Evolutionary conservation across 805 yeast genomes (phyloP), one percentile per base, ranked within the genome.

Genomic region (Pichia scutulata): DNA sequence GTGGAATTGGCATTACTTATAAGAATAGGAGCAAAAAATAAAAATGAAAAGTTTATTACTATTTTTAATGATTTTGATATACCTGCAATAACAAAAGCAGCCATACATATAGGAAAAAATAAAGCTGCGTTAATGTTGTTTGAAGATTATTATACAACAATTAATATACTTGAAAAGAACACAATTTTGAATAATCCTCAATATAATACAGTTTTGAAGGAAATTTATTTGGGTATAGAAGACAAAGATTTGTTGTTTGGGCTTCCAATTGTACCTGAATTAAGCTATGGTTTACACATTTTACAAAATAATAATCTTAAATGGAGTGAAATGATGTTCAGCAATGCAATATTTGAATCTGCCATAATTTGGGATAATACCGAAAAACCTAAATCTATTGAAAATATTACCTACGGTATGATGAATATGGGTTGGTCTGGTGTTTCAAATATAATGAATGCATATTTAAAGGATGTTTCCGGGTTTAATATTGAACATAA

Each of bases 211-310:
- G 21, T 47, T 41, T 49, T 71, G 23, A 48, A 65, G 4, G 42
- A 51, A 0, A 69, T 84, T 1, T 86, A 82, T 61, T 68, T 70
- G 6, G 60, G 72, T 0, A 68, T 89, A 3, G 80, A 76, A 46
- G 89, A 84, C 50, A 67, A 71, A 3, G 96, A 89, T 61, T 64
- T 86, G 39, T 61, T 77, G 6, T 73, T 74, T 55, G 95, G 95
- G 0, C 64, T 86, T 10, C 88, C 90, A 0, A 74, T 76, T 14
- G 70, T 73, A 21, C 76, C 84, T 1, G 68, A 81, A 0, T 58
- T 88, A 7, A 70, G 70, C 0, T 74, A 74, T 52, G 84, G 86
- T 0, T 55, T 82, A 12, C 60, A 67, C 8, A 65, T 73, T 18
- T 60, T 79, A 1, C 74, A 51, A 60, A 68, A 41, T 46, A 64